Base-by-base conservation (phyloP, 371 early-diverging fungal species). In the Saksenaea oblongispora region DNA sequence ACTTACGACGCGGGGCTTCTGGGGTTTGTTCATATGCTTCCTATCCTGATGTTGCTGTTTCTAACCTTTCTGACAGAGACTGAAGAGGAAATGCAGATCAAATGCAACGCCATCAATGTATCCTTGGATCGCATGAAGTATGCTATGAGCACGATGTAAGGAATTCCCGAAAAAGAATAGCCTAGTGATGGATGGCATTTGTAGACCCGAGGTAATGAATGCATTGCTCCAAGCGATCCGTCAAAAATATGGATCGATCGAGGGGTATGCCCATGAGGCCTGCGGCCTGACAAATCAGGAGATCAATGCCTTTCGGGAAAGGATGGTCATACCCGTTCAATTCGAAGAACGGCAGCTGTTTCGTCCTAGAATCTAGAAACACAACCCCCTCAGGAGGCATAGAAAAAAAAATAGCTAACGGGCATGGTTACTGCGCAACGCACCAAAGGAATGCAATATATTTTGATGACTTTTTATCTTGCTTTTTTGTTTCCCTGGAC, bases 291-390 rank as follows among this genome's bases (percentile, higher is more conserved):
- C 56, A 3, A 47, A 44, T 26, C 44, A 54, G 14, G 71, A 76
- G 36, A 61, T 73, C 22, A 27, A 62, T 15, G 34, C 53, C 24
- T 60, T 76, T 37, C 71, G 71, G 18, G 54, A 71, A 24, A 18
- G 71, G 24, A 71, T 76, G 76, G 39, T 71, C 28, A 66, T 76
- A 4, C 73, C 76, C 36, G 67, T 76, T 42, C 64, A 67, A 26
- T 70, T 73, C 44, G 76, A 76, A 64, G 73, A 76, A 56, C 71
- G 73, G 54, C 76, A 76, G 41, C 54, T 76, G 22, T 71, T 66
- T 58, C 62, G 76, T 63, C 66, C 67, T n/a, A 70, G 61, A 34
- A 61, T 70, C n/a, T 70, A 67, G 26, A 58, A 18, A 58, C 17
- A 18, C 34, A 13, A 1, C 26, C 39, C 39, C 39, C 39, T n/a